Conservation (phyloP, 768 basidiomycete species). For the Neoboletus magnificus region DNA sequence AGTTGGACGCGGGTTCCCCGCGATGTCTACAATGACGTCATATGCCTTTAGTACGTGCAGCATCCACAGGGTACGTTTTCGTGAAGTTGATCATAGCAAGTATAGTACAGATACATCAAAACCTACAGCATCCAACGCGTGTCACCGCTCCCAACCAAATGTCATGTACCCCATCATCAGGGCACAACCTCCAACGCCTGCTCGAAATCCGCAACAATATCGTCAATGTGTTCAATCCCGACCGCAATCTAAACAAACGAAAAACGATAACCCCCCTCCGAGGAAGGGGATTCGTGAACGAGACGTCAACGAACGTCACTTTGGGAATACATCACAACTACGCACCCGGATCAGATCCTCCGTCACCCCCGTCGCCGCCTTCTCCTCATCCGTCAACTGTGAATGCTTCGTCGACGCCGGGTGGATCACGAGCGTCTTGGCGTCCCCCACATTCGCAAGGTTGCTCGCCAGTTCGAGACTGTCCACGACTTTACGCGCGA, state of each 20-base stretch:
- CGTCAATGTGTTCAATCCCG: constrained; percentile 43
- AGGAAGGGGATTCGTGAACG: no score
- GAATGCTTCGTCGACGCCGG: constrained; percentile 77
- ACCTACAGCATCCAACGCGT: neutral
- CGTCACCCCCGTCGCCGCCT: constrained; percentile 61
- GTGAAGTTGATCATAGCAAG: neutral
- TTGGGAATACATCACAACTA: neutral
- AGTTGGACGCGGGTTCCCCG: no score
- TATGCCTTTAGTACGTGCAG: no score
- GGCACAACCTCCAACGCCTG: constrained; percentile 14
- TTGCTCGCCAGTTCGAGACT: constrained; percentile 36
- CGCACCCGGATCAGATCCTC: constrained; percentile 71
- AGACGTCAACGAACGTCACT: neutral
- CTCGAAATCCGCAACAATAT: constrained; percentile 48
- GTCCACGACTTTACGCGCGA: constrained; percentile 35
- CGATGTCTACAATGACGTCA: no score
- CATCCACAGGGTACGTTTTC: neutral
- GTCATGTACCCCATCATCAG: no score
- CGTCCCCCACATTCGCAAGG: constrained; percentile 47
- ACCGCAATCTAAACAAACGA: constrained; percentile 27
- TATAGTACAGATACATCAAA: neutral
- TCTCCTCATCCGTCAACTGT: constrained; percentile 61
- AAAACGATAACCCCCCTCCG: no score
- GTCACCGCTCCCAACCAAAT: no score
- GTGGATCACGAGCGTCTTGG: constrained; percentile 80